These are phyloP conservation scores for Cordyceps farinosa DNA, from an alignment of 2,329 filamentous ascomycete genomes.

Conservation along the genomic window DNA sequence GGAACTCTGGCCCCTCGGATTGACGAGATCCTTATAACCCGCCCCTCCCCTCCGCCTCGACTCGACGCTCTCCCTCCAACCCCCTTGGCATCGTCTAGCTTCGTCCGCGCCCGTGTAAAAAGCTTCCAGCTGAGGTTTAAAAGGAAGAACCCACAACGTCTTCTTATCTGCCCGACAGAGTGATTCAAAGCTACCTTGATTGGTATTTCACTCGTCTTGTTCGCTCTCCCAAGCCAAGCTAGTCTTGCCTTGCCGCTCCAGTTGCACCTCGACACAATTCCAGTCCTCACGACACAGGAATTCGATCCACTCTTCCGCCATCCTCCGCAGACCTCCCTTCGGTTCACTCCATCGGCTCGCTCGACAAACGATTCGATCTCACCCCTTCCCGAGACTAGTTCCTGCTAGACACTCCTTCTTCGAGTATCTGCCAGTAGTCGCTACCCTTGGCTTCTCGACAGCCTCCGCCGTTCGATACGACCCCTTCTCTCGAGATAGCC, in stretches of 20 bases:
- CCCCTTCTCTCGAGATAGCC: constrained; percentile 10
- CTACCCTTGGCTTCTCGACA: constrained; percentile 7
- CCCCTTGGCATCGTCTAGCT: constrained; percentile 2
- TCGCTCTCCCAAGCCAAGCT: constrained; percentile 12
- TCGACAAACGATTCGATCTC: constrained; percentile 12
- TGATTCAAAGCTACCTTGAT: constrained; percentile 36
- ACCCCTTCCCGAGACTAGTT: constrained; percentile 15
- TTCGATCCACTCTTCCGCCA: constrained; percentile 21
- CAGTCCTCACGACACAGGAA: constrained; percentile 17
- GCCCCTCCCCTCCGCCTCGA: constrained; percentile 18
- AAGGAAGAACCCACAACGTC: constrained; percentile 10
- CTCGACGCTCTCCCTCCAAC: constrained; percentile 2
- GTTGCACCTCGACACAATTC: constrained; percentile 10
- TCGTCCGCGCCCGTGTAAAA: not conserved
- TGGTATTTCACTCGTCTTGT: constrained; percentile 36
- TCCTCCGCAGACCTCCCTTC: constrained; percentile 18
- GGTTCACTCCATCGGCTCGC: constrained; percentile 13
- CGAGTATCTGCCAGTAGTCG: not conserved
- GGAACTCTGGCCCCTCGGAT: constrained; percentile 28
- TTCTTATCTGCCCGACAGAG: constrained; percentile 25
- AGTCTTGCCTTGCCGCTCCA: constrained; percentile 3
- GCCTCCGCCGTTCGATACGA: constrained; percentile 1
- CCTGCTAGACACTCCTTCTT: constrained; percentile 9
- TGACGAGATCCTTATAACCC: constrained; percentile 16
- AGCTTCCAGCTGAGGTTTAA: not conserved